A percentile compares a stretch with the other conserved stretches of the same genome.
These are phyloP conservation scores for Aleurites moluccanus DNA, from an alignment of 441 rosid species.

Conservation along the genomic window DNA sequence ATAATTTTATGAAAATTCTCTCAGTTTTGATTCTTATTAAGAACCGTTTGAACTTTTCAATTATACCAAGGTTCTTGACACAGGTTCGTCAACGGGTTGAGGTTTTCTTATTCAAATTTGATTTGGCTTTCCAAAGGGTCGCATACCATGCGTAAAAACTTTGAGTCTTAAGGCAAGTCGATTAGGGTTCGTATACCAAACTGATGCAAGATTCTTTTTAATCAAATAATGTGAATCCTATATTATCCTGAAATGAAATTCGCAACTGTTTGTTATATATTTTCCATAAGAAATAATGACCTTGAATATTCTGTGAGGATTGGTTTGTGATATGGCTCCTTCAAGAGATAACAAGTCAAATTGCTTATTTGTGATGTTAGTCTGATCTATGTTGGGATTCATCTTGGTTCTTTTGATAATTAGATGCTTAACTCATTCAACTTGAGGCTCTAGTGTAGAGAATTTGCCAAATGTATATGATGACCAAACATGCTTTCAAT, in stretches of 20 bases:
- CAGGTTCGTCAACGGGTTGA: too few relatives aligned
- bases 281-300: not conserved
- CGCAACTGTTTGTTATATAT: too few relatives aligned
- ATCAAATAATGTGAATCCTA: not conserved
- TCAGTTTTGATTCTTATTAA: too few relatives aligned
- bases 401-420: not conserved
- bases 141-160: too few relatives aligned
- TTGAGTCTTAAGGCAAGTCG: too few relatives aligned
- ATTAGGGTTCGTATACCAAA: too few relatives aligned
- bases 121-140: too few relatives aligned
- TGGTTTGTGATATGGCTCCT: not conserved
- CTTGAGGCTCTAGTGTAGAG: not conserved
- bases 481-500: slow-evolving; percentile 10
- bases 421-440: not conserved
- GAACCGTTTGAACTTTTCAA: too few relatives aligned
- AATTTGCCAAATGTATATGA: not conserved
- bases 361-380: not conserved
- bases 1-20: too few relatives aligned
- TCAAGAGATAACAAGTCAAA: not conserved
- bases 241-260: not conserved
- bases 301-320: not conserved
- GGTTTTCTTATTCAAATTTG: too few relatives aligned
- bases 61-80: too few relatives aligned
- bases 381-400: not conserved
- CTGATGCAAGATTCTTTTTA: not conserved